A percentile compares a stretch with the other conserved stretches of the same genome.
Conservation (phyloP, 257 asterid genomes). For the Solanum gandarillasii region DNA sequence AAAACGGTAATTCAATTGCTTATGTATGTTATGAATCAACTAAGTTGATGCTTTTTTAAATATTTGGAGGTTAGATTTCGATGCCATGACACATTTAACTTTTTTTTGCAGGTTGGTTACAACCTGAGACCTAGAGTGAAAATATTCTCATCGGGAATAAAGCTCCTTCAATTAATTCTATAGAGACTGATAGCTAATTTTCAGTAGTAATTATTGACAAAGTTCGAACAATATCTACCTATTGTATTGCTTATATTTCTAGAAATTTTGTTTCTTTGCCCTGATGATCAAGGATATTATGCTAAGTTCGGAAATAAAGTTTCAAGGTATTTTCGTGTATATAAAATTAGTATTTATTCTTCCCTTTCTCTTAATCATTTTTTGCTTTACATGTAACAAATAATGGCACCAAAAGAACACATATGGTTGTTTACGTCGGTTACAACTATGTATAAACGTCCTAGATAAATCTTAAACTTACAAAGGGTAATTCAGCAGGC, state of each 20-base stretch:
- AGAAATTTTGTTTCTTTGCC: not conserved
- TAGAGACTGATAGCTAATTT: not conserved
- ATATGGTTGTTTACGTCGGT: not conserved
- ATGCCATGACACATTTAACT: not conserved
- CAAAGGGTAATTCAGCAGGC: not conserved
- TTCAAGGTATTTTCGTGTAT: not conserved
- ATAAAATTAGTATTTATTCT: not conserved
- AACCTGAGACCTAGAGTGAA: not conserved
- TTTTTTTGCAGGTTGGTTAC: not conserved
- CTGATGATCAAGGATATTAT: not conserved
- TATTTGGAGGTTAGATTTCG: not conserved
- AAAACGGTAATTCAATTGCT: not conserved
- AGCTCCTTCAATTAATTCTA: not conserved
- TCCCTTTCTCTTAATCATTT: not conserved
- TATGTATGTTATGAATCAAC: not conserved
- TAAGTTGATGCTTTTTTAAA: not conserved
- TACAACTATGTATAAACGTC: not conserved
- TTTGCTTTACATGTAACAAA: not conserved
- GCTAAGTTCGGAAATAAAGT: not conserved
- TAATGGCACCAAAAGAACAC: not conserved
- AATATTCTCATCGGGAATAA: not conserved
- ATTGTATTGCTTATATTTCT: not conserved
- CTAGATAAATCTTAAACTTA: not conserved
- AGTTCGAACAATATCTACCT: not conserved
- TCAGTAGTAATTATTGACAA: not conserved